Percentiles rank a stretch among this genome's conserved stretches.
Conservation (phyloP, 1,139 yeast genomes). For the Candida sp. region DNA sequence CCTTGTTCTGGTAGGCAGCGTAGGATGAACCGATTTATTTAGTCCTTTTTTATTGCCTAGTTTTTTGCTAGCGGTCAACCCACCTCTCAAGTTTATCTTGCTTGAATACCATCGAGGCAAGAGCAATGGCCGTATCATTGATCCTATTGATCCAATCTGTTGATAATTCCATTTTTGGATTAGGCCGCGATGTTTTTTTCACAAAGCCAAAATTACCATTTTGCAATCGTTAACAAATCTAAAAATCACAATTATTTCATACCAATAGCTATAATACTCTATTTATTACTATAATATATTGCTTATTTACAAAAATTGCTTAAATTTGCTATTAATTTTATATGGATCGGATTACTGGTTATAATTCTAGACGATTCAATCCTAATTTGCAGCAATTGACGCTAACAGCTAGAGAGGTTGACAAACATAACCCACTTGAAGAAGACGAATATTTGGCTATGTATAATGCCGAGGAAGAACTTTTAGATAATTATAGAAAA, state of each 20-base stretch:
- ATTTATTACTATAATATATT: too few relatives aligned
- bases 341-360: background rate
- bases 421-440: background rate
- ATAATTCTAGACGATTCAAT: background rate
- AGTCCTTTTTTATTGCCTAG: background rate
- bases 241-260: background rate
- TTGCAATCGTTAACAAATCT: too few relatives aligned
- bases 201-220: background rate
- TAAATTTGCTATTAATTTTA: background rate
- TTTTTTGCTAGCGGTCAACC: background rate
- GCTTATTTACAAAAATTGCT: too few relatives aligned
- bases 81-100: slow-evolving; percentile 2
- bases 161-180: background rate
- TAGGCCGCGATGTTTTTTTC: background rate
- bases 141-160: background rate
- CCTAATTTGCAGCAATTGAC: background rate
- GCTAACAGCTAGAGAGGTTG: too few relatives aligned
- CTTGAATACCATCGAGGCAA: slow-evolving; percentile 1
- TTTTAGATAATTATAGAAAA: too few relatives aligned
- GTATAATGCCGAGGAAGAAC: background rate
- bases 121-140: background rate
- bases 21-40: slow-evolving; percentile 35
- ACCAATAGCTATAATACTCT: background rate
- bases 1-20: slow-evolving; percentile 73
- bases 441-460: background rate